These are phyloP conservation scores for Byssochlamys sp. DNA, from an alignment of 2,329 filamentous ascomycete species.

Conservation along the genomic window DNA sequence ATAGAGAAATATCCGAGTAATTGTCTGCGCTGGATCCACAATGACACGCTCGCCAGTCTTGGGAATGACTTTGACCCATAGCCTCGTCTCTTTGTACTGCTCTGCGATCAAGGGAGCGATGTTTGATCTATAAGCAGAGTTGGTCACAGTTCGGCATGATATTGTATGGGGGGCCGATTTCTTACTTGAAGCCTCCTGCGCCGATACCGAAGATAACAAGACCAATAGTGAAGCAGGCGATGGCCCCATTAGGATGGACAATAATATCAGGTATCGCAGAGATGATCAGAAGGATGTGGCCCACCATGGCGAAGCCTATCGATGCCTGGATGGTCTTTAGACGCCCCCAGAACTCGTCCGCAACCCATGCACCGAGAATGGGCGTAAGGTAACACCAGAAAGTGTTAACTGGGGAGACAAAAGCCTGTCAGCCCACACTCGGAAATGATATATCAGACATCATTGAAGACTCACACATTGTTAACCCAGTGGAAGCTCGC, in stretches of 20 bases:
- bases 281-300: conserved; percentile 58
- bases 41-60: conserved; percentile 48
- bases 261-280: conserved; percentile 58
- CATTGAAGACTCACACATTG: conserved; percentile 46
- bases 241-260: conserved; percentile 45
- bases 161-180: conserved; percentile 41
- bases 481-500: conserved; percentile 40
- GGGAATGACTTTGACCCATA: conserved; percentile 35
- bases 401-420: conserved; percentile 38
- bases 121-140: neutral
- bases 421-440: neutral
- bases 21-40: conserved; percentile 57
- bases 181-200: conserved; percentile 65
- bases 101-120: conserved; percentile 52
- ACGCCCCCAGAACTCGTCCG: conserved; percentile 61
- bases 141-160: neutral
- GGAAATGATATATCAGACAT: conserved; percentile 30
- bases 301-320: conserved; percentile 53
- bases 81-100: conserved; percentile 53
- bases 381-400: conserved; percentile 57
- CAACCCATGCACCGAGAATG: conserved; percentile 52
- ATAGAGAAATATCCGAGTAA: conserved; percentile 62
- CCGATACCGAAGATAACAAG: conserved; percentile 62
- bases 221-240: conserved; percentile 55
- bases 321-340: conserved; percentile 63